A percentile compares a stretch with the other conserved stretches of the same genome.
These are phyloP conservation scores for Pythium aphanidermatum DNA, from an alignment of 352 stramenopile genomes.

Conservation along the genomic window DNA sequence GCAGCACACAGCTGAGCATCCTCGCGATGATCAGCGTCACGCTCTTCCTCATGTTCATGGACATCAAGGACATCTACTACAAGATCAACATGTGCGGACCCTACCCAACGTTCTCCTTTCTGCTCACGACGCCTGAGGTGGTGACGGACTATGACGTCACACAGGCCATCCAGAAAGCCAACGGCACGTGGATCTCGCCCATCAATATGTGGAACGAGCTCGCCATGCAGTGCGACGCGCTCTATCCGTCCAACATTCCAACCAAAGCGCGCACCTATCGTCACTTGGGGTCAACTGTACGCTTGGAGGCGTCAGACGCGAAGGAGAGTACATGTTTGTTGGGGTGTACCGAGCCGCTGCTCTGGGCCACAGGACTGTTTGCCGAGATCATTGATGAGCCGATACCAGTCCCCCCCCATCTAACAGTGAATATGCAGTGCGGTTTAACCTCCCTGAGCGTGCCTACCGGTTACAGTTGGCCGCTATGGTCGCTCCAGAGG, in stretches of 20 bases:
- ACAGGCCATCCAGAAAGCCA: constrained; percentile 8
- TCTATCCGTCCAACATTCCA: constrained; percentile 13
- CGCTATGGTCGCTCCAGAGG: neutral
- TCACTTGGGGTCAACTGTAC: constrained; percentile 11
- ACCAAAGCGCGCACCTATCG: constrained; percentile 18
- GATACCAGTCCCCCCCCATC: constrained; percentile 6
- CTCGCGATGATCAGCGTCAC: constrained; percentile 22
- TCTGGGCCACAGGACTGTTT: constrained; percentile 16
- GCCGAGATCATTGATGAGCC: constrained; percentile 11
- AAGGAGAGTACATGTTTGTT: constrained; percentile 18
- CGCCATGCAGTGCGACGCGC: constrained; percentile 14
- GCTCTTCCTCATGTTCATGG: constrained; percentile 22
- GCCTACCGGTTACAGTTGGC: constrained; percentile 5
- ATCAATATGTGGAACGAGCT: constrained; percentile 24
- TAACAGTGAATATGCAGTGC: neutral
- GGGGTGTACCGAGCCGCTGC: constrained; percentile 14
- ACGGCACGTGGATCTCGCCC: constrained; percentile 5
- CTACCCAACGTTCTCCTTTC: constrained; percentile 14
- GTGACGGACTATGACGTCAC: constrained; percentile 19
- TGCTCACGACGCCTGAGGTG: constrained; percentile 11
- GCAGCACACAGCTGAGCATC: constrained; percentile 20
- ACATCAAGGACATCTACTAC: constrained; percentile 24
- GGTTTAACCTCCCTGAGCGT: constrained; percentile 15
- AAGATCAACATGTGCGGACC: constrained; percentile 22
- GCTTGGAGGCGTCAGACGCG: constrained; percentile 11